Evolutionary conservation across 2,329 filamentous ascomycete species (phyloP), one percentile per base, ranked within the genome.

Genomic region (Dendryphion nanum): DNA sequence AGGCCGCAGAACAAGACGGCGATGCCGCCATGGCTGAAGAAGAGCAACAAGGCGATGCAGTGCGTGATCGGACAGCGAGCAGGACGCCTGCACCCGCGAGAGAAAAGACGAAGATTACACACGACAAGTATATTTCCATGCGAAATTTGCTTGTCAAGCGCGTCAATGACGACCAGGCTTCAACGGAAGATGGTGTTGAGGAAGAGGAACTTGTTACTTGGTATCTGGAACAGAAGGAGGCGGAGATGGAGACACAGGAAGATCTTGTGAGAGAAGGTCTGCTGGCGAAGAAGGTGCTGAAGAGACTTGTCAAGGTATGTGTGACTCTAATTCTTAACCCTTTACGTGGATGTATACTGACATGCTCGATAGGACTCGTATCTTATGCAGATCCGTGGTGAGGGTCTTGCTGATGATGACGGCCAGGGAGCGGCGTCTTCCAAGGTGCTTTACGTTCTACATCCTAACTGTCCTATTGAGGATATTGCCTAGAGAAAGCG

Each of bases 91-190:
- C 65, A 17, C 66, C 67, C 21, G 61, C 54, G 16, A 71, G 73
- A 34, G 73, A 76, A 51, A 89, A 85, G 70, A 93, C 87, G 37
- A 93, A 89, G 57, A 91, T 98, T 60, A 94, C 89, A 3, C 94
- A 94, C 58, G 91, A 97, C 57, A 93, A 95, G 67, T 98, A 95
- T 68, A 86, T 91, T 63, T 78, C 80, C 57, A 95, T 97, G 65
- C 80, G 95, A 42, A 95, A 95, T 63, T 69, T 87, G 57, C 75
- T 98, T 32, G 86, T 96, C 19, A 80, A 83, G 50, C 82, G 85
- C 17, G 82, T 98, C 54, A 88, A 85, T 53, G 85, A 91, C 38
- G 89, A 95, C 55, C 89, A 97, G 67, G 66, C 76, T 5, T 72
- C 75, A 8, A 79, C 73, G 0, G 88, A 87, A 28, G 88, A 95